Evolutionary conservation across 768 basidiomycete species (phyloP).

Genomic region (Lactarius deliciosus): DNA sequence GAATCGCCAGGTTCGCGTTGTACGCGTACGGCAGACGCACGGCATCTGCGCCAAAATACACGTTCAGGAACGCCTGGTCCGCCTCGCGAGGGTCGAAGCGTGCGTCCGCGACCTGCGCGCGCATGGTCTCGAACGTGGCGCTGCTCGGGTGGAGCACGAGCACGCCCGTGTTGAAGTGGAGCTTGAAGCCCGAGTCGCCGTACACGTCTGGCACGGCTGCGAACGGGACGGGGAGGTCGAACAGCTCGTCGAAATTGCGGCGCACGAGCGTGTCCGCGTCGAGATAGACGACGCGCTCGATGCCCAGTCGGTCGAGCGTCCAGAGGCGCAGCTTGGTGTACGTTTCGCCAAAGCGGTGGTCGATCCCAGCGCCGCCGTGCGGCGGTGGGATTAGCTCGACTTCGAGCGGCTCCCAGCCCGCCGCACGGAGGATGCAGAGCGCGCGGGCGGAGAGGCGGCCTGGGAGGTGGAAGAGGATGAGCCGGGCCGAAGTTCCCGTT

Average conservation of each 20-base stretch:
- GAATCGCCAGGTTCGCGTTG: slow-evolving; percentile 42
- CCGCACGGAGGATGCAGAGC: slow-evolving; percentile 41
- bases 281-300: slow-evolving; percentile 41
- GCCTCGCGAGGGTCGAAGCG: slow-evolving; percentile 41
- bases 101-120: slow-evolving; percentile 42
- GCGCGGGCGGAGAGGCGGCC: slow-evolving; percentile 41
- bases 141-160: slow-evolving; percentile 37
- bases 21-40: slow-evolving; percentile 39
- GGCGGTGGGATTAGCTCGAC: slow-evolving; percentile 44
- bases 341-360: slow-evolving; percentile 41
- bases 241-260: slow-evolving; percentile 47
- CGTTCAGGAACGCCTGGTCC: slow-evolving; percentile 46
- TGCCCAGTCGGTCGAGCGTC: slow-evolving; percentile 38
- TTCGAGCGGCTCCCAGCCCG: slow-evolving; percentile 41
- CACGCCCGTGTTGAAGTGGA: slow-evolving; percentile 42
- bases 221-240: slow-evolving; percentile 42
- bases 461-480: slow-evolving; percentile 37
- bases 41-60: slow-evolving; percentile 38
- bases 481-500: slow-evolving; percentile 37
- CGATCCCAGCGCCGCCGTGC: slow-evolving; percentile 38
- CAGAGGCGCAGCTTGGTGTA: slow-evolving; percentile 47
- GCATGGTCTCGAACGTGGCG: slow-evolving; percentile 35
- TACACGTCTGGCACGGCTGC: slow-evolving; percentile 45
- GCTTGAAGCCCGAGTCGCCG: slow-evolving; percentile 37
- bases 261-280: slow-evolving; percentile 46